Conservation (phyloP, 1,139 yeast genomes). For the Blastobotrys elegans region DNA sequence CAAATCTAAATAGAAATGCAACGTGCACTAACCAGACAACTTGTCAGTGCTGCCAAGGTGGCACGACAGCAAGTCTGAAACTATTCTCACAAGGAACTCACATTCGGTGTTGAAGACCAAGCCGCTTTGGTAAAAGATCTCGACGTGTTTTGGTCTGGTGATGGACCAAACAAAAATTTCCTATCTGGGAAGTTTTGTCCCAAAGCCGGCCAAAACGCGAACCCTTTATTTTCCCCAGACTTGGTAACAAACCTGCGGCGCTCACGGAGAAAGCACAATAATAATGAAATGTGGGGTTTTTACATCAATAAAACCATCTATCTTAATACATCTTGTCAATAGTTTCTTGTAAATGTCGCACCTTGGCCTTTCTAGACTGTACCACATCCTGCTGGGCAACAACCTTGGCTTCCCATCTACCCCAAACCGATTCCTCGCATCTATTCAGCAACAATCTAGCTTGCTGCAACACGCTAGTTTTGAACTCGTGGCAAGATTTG, state of each 20-base stretch:
- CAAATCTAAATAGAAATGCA: conserved; percentile 19
- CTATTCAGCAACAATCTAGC: conserved; percentile 23
- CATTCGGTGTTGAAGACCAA: conserved; percentile 98
- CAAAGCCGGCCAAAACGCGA: too few species aligned
- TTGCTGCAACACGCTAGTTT: conserved; percentile 24
- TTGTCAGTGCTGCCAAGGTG: conserved; percentile 20
- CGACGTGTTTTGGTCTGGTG: conserved; percentile 82
- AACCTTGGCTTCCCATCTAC: conserved; percentile 34
- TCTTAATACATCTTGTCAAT: conserved; percentile 9
- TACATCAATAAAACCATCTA: too few species aligned
- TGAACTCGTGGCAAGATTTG: conserved; percentile 26
- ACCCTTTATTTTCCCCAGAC: too few species aligned
- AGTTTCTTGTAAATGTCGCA: conserved; percentile 19
- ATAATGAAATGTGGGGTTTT: too few species aligned
- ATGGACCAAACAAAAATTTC: too few species aligned
- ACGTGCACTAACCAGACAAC: conserved; percentile 24
- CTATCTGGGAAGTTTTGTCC: too few species aligned
- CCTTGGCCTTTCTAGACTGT: conserved; percentile 20
- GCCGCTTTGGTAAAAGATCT: conserved; percentile 95
- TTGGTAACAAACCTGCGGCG: too few species aligned
- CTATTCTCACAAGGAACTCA: conserved; percentile 84
- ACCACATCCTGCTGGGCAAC: conserved; percentile 25
- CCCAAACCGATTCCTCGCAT: conserved; percentile 26
- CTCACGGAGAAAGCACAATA: too few species aligned
- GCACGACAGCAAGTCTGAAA: conserved; percentile 25